Base-by-base conservation (phyloP, 352 stramenopile species). In the Pythium dissimile region DNA sequence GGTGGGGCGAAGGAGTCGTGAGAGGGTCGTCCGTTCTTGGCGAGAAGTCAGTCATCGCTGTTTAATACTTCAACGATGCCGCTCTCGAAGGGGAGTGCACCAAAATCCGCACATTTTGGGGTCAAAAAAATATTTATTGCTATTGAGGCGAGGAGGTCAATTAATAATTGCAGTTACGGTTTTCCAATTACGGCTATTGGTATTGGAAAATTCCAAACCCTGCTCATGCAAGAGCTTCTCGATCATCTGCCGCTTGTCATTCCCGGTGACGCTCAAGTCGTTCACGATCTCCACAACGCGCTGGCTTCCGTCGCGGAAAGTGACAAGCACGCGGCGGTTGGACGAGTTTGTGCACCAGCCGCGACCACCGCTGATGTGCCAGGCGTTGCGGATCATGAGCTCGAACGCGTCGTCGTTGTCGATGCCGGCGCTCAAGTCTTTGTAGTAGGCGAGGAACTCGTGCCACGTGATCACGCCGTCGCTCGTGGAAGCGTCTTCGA, bases 391-490 rank as follows among this genome's bases (percentile, higher is more conserved):
- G 28, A 95, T 71, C 72, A 95, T 89, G 43, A 92, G 77, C 62
- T 92, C 79, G 42, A 94, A 96, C 62, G 89, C 80, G 58, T 95
- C 87, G 69, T 97, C 90, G 48, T 77, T 67, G 37, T 61, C 58
- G 45, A 97, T 89, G 13, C 73, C 80, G 0, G 78, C 84, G 49
- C 82, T 89, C 24, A 97, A 53, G 59, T 96, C 89, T 30, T 91
- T 91, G 71, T 97, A 97, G 73, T 97, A 97, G 2, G 73, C 52
- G n/a, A 94, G 66, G 54, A 97, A 97, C 54, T 96, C 82, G 57
- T 77, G 75, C 74, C 80, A 88, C 13, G 75, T 90, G 59, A 95
- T 84, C 31, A 72, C 62, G 28, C 78, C 78, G 43, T 90, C 78
- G 0, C 60, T 58, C 2, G 49, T 68, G 0, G 28, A 47, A 0